Base-by-base conservation (phyloP, 2,329 filamentous ascomycete genomes). In the Xylariales sp. region DNA sequence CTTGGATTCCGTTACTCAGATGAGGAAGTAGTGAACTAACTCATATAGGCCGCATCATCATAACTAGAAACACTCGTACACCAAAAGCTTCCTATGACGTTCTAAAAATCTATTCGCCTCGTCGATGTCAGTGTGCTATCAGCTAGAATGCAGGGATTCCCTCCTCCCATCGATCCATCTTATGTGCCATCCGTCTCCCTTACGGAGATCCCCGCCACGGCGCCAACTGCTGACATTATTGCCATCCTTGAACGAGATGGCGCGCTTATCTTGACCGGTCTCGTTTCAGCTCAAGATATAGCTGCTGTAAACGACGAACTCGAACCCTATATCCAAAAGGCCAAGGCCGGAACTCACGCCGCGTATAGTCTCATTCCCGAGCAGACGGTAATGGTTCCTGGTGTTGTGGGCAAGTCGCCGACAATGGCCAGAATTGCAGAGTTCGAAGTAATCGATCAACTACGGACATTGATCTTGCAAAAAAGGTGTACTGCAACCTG, bases 301-400 rank as follows among this genome's bases (percentile, higher is more conserved):
- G 54, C 54, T 23, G 32, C 54, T 23, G 39, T 57, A 30, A 45
- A 41, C 54, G 34, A 45, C 10, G 54, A 57, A 23, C 4, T 55
- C 34, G 45, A 48, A 10, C 18, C 45, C 18, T 48, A 48, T 6
- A 48, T 48, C 5, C 45, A 48, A n/a, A 48, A 48, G 10, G 45
- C 45, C 23, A 48, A 23, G 45, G 45, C 45, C 1, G 45, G 23
- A 48, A 23, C 45, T 48, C 45, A 23, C 45, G 18, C 45, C 45
- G 18, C 45, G n/a, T n/a, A 48, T 48, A 23, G 18, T 48, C 10
- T 48, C n/a, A 48, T 48, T 7, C 45, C 45, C 16, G n/a, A 14
- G 12, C 39, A 41, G 5, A 41, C 39, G 12, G 12, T 41, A 41
- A 12, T 41, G 39, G 39, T 41, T 12, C 39, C 39, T 41, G 39